Conservation (phyloP, 495 filamentous ascomycete genomes). For the Aspergillus carlsbadensis region DNA sequence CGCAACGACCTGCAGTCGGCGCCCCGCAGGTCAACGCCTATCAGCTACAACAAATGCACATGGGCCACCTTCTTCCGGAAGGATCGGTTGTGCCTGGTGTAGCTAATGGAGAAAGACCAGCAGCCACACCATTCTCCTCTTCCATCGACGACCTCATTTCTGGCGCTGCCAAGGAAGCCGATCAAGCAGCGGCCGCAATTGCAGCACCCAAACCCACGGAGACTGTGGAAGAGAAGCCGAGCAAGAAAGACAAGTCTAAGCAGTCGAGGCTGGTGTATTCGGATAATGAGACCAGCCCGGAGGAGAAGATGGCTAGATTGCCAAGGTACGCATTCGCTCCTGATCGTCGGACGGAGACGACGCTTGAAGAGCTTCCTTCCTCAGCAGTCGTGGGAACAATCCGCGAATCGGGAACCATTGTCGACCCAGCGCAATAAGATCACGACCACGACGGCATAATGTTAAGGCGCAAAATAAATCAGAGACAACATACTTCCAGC, state of each 20-base stretch:
- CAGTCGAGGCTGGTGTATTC: constrained; percentile 71
- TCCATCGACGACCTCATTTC: constrained; percentile 65
- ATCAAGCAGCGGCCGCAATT: constrained; percentile 25
- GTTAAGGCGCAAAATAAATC: constrained; percentile 9
- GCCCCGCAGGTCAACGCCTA: constrained; percentile 55
- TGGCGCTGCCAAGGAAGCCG: constrained; percentile 34
- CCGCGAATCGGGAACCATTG: constrained; percentile 33
- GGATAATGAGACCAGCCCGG: constrained; percentile 74
- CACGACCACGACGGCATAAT: background rate
- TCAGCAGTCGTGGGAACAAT: constrained; percentile 35
- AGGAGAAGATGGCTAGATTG: constrained; percentile 81
- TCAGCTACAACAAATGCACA: constrained; percentile 65
- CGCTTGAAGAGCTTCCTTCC: constrained; percentile 37
- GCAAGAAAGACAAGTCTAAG: constrained; percentile 69
- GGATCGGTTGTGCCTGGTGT: constrained; percentile 24
- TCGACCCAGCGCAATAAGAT: constrained; percentile 36
- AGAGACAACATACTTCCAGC: constrained; percentile 32
- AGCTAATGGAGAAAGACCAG: constrained; percentile 38
- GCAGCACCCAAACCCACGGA: constrained; percentile 28
- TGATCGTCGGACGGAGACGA: constrained; percentile 37
- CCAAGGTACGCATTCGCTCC: constrained; percentile 73
- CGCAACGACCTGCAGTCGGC: constrained; percentile 61
- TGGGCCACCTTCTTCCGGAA: constrained; percentile 48
- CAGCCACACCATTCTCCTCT: constrained; percentile 34
- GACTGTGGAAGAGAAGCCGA: constrained; percentile 51